Base-by-base conservation (phyloP, 208 protist genomes). In the Trypanosoma caninum region DNA sequence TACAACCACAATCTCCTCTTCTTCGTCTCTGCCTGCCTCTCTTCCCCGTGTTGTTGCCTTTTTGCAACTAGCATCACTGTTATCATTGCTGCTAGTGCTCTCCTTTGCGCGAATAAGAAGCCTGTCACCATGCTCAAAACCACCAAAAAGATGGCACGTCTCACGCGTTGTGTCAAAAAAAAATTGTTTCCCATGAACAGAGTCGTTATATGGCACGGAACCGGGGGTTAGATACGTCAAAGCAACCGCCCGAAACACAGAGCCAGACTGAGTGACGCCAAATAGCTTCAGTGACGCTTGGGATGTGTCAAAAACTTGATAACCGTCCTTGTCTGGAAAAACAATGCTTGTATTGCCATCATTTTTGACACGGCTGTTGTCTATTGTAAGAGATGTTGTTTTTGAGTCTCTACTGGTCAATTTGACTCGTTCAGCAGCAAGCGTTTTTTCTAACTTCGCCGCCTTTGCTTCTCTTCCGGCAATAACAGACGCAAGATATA, bases 301-400 rank as follows among this genome's bases (percentile, higher is more conserved):
- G 13, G 72, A 59, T 1, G 74, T 82, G 34, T 90, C 75, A 53
- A 92, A 94, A 22, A 88, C 66, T 22, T 81, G 82, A 71, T 87
- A 95, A 67, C 83, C 89, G 54, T 74, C 56, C 41, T 68, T 68
- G 48, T 90, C 83, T 7, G 89, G 89, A 47, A 95, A 93, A 3
- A 89, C 57, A 34, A 85, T 58, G 58, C 54, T 48, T 7, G 8
- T 27, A 35, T 4, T 16, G 37, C 20, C 6, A 40, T 3, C 25
- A 50, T 11, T 22, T 38, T 3, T 42, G 22, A 14, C 40, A 40
- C 14, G 27, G 16, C 4, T 51, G 22, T 25, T 42, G 2, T 23
- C 22, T 0, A 34, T 27, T 11, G 35, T 7, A 22, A 20, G 14
- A 8, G 4, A 3, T 34, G 42, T 58, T n/a, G 2, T 42, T 42